Conservation (phyloP, 2,329 filamentous ascomycete genomes). For the Botrytis fabae region DNA sequence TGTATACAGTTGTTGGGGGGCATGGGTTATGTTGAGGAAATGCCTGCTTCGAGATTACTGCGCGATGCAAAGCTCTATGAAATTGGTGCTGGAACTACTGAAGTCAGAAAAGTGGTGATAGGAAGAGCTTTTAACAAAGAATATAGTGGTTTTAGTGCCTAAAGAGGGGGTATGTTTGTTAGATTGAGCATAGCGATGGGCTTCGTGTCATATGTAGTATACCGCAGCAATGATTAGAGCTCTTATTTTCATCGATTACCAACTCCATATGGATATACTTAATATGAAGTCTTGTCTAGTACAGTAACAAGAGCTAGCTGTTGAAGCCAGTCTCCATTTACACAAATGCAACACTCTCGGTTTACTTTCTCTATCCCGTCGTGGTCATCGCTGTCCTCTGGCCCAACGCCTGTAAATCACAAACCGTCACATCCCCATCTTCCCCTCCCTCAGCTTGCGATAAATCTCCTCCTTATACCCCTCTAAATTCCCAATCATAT, state of each 20-base stretch:
- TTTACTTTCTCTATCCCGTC: background rate
- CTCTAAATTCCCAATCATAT: constrained; percentile 40
- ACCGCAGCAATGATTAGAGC: constrained; percentile 9
- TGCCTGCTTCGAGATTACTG: constrained; percentile 82
- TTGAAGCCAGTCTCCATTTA: background rate
- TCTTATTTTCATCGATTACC: background rate
- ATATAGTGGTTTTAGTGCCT: constrained; percentile 32
- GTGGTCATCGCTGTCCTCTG: background rate
- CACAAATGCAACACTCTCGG: background rate
- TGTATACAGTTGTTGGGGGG: constrained; percentile 91
- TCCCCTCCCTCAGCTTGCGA: constrained; percentile 19
- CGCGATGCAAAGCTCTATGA: constrained; percentile 82
- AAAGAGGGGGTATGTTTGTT: background rate
- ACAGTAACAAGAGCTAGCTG: background rate
- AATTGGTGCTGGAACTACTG: constrained; percentile 94
- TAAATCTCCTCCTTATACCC: constrained; percentile 22
- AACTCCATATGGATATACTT: background rate
- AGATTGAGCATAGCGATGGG: constrained; percentile 2
- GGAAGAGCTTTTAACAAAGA: constrained; percentile 50
- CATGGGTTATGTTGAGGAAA: constrained; percentile 95
- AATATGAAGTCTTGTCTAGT: background rate
- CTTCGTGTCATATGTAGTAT: constrained; percentile 5
- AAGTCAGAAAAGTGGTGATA: constrained; percentile 92
- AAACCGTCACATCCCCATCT: constrained; percentile 12
- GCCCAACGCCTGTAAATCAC: background rate